These are phyloP conservation scores for Tulasnella sp. DNA, from an alignment of 768 basidiomycete genomes.

Conservation along the genomic window DNA sequence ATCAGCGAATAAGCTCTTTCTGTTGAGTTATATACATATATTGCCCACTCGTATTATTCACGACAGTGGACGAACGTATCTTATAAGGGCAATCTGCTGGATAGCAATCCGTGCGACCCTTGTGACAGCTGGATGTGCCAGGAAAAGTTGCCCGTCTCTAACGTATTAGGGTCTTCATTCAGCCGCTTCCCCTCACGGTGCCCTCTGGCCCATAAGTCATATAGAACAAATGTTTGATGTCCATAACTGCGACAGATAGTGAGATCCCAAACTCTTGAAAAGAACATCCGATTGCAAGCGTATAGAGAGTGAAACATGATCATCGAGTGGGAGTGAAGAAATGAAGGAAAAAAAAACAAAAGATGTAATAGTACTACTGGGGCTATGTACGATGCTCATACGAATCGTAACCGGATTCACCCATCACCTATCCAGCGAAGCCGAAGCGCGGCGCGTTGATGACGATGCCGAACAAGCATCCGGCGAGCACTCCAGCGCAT, in stretches of 20 bases:
- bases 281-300: background rate
- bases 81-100: too few relatives aligned
- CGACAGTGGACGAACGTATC: background rate
- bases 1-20: background rate
- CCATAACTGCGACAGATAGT: too few relatives aligned
- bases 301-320: background rate
- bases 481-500: conserved; percentile 27
- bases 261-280: too few relatives aligned
- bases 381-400: background rate
- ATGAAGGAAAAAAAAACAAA: background rate
- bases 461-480: conserved; percentile 29
- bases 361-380: background rate
- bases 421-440: background rate
- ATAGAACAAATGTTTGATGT: too few relatives aligned
- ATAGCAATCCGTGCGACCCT: too few relatives aligned
- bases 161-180: too few relatives aligned
- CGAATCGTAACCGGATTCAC: background rate
- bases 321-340: background rate
- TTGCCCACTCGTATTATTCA: background rate
- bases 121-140: too few relatives aligned
- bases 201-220: too few relatives aligned
- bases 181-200: too few relatives aligned
- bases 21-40: background rate
- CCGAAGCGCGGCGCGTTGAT: conserved; percentile 29
- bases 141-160: too few relatives aligned